These are phyloP conservation scores for Fibroporia radiculosa DNA, from an alignment of 768 basidiomycete species.

Conservation along the genomic window DNA sequence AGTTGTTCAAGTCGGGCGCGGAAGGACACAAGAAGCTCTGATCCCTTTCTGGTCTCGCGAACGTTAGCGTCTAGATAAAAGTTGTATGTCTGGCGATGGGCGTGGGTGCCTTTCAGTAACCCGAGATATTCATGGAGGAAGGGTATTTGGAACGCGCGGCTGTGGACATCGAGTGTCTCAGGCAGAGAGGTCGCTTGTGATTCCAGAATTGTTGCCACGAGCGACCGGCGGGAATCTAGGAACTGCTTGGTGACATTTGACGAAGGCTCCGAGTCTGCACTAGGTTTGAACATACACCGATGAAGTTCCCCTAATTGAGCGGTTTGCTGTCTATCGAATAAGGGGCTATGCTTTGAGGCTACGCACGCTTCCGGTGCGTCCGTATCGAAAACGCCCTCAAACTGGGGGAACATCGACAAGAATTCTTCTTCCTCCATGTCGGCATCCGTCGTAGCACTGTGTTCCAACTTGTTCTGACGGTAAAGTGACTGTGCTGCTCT, in stretches of 20 bases:
- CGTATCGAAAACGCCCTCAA: conserved; percentile 47
- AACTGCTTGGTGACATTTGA: conserved; percentile 18
- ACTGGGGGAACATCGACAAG: conserved; percentile 77
- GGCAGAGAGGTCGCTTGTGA: conserved; percentile 3
- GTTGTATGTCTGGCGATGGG: conserved; percentile 34
- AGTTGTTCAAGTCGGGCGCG: conserved; percentile 45
- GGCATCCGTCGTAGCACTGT: conserved; percentile 54
- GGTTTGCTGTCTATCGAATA: conserved; percentile 27
- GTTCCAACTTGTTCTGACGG: conserved; percentile 46
- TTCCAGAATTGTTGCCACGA: conserved; percentile 12
- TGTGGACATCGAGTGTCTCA: conserved; percentile 38
- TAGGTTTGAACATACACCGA: conserved; percentile 29
- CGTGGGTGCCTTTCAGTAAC: conserved; percentile 22
- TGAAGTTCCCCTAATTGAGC: conserved; percentile 41
- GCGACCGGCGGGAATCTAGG: conserved; percentile 6
- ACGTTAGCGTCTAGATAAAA: conserved; percentile 83
- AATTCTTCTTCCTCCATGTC: conserved; percentile 84
- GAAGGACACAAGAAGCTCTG: conserved; percentile 43
- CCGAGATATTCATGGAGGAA: conserved; percentile 37
- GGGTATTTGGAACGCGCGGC: conserved; percentile 39
- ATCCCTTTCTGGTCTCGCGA: conserved; percentile 56
- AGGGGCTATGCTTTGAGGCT: conserved; percentile 5
- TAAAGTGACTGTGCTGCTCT: conserved; percentile 70
- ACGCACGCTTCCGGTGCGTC: background rate
- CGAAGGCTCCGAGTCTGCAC: conserved; percentile 20